A percentile compares a stretch with the other conserved stretches of the same genome.
Evolutionary conservation across 805 yeast species (phyloP).

Genomic region (Tetrapisispora fleetii): DNA sequence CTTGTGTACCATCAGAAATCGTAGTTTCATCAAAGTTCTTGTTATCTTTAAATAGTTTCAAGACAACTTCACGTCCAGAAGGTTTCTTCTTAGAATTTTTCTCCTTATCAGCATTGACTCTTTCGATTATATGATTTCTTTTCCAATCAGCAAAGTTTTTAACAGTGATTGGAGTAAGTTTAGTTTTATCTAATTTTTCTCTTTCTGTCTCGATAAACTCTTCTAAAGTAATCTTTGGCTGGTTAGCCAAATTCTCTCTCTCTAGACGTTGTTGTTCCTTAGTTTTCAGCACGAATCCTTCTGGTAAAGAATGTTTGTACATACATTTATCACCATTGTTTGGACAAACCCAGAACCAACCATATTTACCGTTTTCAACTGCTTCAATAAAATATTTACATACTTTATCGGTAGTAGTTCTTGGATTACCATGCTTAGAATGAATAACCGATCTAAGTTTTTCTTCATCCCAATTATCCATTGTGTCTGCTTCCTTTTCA

Average conservation of each 20-base stretch:
- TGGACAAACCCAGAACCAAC: constrained; percentile 99
- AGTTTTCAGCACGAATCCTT: constrained; percentile 93
- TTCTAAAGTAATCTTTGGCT: constrained; percentile 87
- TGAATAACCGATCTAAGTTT: constrained; percentile 76
- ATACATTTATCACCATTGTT: constrained; percentile 88
- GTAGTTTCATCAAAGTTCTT: constrained; percentile 35
- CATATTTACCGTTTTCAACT: constrained; percentile 93
- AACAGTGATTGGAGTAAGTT: constrained; percentile 77
- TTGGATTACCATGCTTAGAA: constrained; percentile 90
- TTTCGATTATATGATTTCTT: constrained; percentile 50
- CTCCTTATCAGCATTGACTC: constrained; percentile 34
- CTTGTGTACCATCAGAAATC: constrained; percentile 30
- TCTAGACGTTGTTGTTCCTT: constrained; percentile 91
- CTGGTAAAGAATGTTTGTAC: constrained; percentile 91
- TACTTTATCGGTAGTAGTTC: constrained; percentile 87
- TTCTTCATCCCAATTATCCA: constrained; percentile 97
- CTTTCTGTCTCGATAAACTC: constrained; percentile 94
- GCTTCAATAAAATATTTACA: constrained; percentile 94
- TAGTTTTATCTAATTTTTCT: constrained; percentile 59
- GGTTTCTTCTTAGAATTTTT: constrained; percentile 38
- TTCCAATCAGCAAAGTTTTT: constrained; percentile 82
- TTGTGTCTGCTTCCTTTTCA: constrained; percentile 66
- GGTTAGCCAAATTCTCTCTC: constrained; percentile 69
- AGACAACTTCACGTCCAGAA: constrained; percentile 61
- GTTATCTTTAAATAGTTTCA: constrained; percentile 50